Evolutionary conservation across 352 stramenopile genomes (phyloP).

Genomic region (Elongisporangium undulatum): DNA sequence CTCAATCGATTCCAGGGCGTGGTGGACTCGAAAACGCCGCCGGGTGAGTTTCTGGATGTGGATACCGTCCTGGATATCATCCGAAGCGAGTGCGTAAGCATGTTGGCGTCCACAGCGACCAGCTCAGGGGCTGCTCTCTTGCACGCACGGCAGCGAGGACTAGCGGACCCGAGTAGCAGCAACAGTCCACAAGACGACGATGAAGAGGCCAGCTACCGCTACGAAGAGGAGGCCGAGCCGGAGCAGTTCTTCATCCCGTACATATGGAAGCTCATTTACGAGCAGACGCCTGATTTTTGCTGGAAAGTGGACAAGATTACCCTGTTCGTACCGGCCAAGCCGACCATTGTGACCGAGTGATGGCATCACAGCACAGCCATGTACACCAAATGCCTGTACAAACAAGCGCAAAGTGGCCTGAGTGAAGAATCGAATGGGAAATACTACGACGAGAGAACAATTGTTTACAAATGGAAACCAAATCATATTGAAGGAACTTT

Average conservation of each 20-base stretch:
- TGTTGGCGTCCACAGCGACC: slow-evolving; percentile 46
- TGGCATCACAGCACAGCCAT: background rate
- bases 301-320: slow-evolving; percentile 83
- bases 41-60: slow-evolving; percentile 56
- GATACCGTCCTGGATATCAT: slow-evolving; percentile 65
- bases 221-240: slow-evolving; percentile 64
- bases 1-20: slow-evolving; percentile 56
- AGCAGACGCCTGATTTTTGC: slow-evolving; percentile 72
- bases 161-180: background rate
- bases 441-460: background rate
- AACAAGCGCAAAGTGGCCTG: background rate
- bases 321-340: slow-evolving; percentile 42
- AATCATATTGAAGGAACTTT: slow-evolving; percentile 1
- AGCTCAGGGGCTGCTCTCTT: slow-evolving; percentile 4
- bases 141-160: background rate
- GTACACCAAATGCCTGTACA: background rate
- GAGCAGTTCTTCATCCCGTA: slow-evolving; percentile 81
- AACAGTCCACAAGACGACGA: slow-evolving; percentile 13
- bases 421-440: background rate
- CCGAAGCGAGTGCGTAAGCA: slow-evolving; percentile 57
- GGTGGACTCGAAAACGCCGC: slow-evolving; percentile 57
- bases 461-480: slow-evolving; percentile 1
- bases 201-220: slow-evolving; percentile 73
- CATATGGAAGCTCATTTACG: slow-evolving; percentile 71
- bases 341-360: slow-evolving; percentile 16